phyloP scores from a whole-genome alignment of 129 eudicot genomes.

The Tagetes patula region DNA sequence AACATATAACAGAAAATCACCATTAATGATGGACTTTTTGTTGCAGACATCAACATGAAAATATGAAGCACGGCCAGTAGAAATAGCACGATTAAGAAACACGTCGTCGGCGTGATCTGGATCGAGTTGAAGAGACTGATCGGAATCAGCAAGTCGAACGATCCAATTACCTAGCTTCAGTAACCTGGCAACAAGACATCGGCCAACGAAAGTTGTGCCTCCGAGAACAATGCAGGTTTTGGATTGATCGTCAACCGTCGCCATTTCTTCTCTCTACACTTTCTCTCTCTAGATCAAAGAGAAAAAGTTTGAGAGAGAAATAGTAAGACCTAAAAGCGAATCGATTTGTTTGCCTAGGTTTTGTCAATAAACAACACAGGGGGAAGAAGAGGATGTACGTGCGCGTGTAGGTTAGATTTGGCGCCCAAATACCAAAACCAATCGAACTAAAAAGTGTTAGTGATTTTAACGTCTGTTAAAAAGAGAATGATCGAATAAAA shows the following conservation, averaged over 20 bases:
- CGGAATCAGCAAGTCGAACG: conserved; percentile 81
- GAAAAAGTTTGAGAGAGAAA: conserved; percentile 44
- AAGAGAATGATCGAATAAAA: too few relatives aligned
- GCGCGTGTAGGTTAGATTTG: too few relatives aligned
- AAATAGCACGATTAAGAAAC: conserved; percentile 47
- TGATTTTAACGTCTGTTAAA: too few relatives aligned
- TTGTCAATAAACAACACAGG: too few relatives aligned
- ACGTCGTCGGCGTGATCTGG: conserved; percentile 41
- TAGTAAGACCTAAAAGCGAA: too few relatives aligned
- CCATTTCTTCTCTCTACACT: conserved; percentile 31
- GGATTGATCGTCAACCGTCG: conserved; percentile 34
- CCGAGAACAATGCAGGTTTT: conserved; percentile 70
- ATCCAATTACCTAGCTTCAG: conserved; percentile 66
- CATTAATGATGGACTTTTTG: conserved; percentile 46
- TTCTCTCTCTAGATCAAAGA: conserved; percentile 41
- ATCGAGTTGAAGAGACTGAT: conserved; percentile 29
- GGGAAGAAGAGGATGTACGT: too few relatives aligned
- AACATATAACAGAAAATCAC: conserved; percentile 32
- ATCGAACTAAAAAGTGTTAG: too few relatives aligned
- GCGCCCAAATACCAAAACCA: too few relatives aligned
- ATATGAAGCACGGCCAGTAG: conserved; percentile 67
- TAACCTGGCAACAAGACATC: conserved; percentile 59
- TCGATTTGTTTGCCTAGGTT: too few relatives aligned
- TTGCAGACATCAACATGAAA: conserved; percentile 61
- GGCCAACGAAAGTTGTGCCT: conserved; percentile 68